Base-by-base conservation (phyloP, 1,284 basidiomycete genomes). In the Rhodotorula sp. region DNA sequence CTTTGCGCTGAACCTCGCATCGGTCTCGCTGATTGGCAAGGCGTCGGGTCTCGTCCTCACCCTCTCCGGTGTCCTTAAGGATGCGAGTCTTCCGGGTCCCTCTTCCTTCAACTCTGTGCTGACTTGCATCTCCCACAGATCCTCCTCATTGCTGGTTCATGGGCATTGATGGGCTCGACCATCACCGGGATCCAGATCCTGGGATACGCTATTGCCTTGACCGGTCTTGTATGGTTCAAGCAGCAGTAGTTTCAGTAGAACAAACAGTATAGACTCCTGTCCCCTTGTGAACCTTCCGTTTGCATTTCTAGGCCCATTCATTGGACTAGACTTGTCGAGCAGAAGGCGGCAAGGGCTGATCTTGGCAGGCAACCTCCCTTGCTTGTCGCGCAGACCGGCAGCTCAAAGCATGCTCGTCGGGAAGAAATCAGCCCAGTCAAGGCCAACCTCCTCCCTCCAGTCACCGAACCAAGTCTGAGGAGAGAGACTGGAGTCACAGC, bases 11-110 rank as follows among this genome's bases (percentile, higher is more conserved):
- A 98, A 98, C 81, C 85, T 95, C 59, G 90, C 94, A 0, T 93
- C 94, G 13, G 94, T 98, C 34, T 98, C 95, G 84, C 85, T 98
- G 70, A 93, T 98, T 59, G 87, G 93, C 62, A 90, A 88, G 0
- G 92, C 89, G 1, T 90, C 88, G 68, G 92, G 94, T 1, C 84
- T 98, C 67, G 87, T 96, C 10, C 84, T 98, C 73, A 98, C 94
- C 2, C 86, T 98, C 17, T 92, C 94, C 11, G 95, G 95, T 70
- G 94, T 99, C 24, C 89, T 97, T 46, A 69, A 74, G 27, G 59
- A 61, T 30, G 64, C 62, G 36, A 27, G 64, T 48, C 27, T 8
- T n/a, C 44, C 24, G 3, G 1, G 2, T 44, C 17, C 5, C 20
- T 13, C 55, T 65, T 22, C 57, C 27, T 55, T 48, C 36, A 30